These are phyloP conservation scores for Eucalyptus pauciflora DNA, from an alignment of 345 rosid genomes.

Conservation along the genomic window DNA sequence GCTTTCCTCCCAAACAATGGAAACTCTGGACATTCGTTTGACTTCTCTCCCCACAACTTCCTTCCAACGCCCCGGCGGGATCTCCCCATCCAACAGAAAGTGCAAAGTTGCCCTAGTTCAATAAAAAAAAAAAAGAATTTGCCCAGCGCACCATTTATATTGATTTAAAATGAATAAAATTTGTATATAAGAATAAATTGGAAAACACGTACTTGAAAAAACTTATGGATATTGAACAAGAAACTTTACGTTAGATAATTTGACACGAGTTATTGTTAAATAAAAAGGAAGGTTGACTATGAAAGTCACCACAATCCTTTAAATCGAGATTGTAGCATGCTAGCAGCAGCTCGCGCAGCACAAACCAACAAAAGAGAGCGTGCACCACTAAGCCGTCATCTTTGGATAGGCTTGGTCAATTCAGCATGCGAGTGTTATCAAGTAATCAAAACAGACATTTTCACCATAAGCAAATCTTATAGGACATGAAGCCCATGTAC, in stretches of 20 bases:
- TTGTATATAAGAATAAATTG: not conserved
- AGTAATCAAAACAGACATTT: not conserved
- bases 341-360: not conserved
- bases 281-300: not conserved
- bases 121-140: fast-evolving
- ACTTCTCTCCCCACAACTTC: not conserved
- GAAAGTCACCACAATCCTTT: not conserved
- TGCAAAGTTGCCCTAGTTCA: not conserved
- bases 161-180: not conserved
- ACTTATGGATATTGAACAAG: not conserved
- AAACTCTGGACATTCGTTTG: not conserved
- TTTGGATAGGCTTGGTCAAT: not conserved
- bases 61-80: no score
- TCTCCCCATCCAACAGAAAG: not conserved
- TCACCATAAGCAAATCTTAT: not conserved
- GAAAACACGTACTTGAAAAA: not conserved
- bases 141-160: not conserved
- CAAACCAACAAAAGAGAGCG: not conserved
- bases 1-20: not conserved
- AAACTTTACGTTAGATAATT: not conserved
- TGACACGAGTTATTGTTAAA: not conserved
- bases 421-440: not conserved
- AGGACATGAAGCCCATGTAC: not conserved
- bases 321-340: not conserved
- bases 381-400: not conserved